phyloP scores from a whole-genome alignment of 305 asterid species.

The Fraxinus latifolia region DNA sequence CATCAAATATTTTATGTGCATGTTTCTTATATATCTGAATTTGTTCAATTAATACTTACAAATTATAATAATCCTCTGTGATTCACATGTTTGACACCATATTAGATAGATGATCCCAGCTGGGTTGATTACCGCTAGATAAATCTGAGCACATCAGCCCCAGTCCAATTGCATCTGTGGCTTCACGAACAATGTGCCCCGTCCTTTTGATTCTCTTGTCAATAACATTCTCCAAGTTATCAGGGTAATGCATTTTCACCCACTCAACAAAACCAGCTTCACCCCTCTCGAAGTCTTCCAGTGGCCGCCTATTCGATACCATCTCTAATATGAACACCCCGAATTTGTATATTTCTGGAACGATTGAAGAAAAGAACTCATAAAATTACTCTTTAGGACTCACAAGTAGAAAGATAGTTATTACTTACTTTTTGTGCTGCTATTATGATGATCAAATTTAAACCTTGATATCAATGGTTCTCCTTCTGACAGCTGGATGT shows the following conservation, averaged over 20 bases:
- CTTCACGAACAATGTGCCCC: slow-evolving; percentile 23
- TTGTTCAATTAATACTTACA: background rate
- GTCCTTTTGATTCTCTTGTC: slow-evolving; percentile 47
- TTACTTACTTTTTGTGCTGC: slow-evolving; percentile 37
- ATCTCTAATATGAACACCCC: slow-evolving; percentile 49
- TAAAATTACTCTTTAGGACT: background rate
- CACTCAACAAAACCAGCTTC: slow-evolving; percentile 42
- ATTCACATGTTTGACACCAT: slow-evolving; percentile 24
- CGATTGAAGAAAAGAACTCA: background rate
- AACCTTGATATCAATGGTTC: slow-evolving; percentile 47
- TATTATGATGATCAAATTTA: slow-evolving; percentile 29
- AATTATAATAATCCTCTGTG: background rate
- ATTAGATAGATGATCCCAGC: slow-evolving; percentile 38
- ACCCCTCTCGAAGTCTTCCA: slow-evolving; percentile 29
- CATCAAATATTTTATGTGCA: background rate
- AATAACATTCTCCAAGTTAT: slow-evolving; percentile 35
- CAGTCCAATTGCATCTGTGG: slow-evolving; percentile 30
- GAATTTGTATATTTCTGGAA: slow-evolving; percentile 37
- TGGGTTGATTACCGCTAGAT: slow-evolving; percentile 33
- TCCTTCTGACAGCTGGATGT: slow-evolving; percentile 31
- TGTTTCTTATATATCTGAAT: background rate
- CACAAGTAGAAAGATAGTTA: background rate
- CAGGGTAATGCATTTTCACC: slow-evolving; percentile 38
- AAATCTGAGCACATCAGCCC: slow-evolving; percentile 47
- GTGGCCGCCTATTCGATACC: slow-evolving; percentile 34